Base-by-base conservation (phyloP, 2,329 filamentous ascomycete genomes). In the Penicillium brasilianum region DNA sequence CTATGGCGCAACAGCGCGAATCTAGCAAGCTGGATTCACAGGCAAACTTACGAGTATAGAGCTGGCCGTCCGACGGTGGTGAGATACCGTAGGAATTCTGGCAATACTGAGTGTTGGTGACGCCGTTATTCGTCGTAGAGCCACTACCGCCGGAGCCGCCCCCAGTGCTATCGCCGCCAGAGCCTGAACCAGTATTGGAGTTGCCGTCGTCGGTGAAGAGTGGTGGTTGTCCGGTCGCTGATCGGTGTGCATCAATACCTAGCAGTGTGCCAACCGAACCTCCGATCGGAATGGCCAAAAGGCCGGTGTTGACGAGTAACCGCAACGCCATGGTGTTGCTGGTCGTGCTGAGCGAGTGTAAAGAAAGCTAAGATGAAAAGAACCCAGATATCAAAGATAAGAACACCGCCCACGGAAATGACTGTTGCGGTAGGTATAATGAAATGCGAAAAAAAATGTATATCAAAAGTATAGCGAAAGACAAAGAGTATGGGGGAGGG, bases 281-380 rank as follows among this genome's bases (percentile, higher is more conserved):
- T 59, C 78, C 83, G 59, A 85, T 78, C 41, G 81, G 84, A 61
- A 85, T 72, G 64, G 79, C 79, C 62, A 85, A 66, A 53, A 86
- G 77, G 67, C 76, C 76, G 56, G 81, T 77, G 73, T 83, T 85
- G 72, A 85, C 77, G 60, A 85, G 69, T 71, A 82, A 80, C 64
- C 78, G 73, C 54, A 77, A 55, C 34, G 69, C 73, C 70, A 70
- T 53, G 5, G 11, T 74, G 64, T 18, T 55, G 36, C 34, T 4
- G 16, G 44, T 25, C 9, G 32, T 14, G 18, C 25, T 18, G 37
- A 54, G 20, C 34, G 36, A 54, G 18, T 41, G 51, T 41, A 30
- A 39, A 34, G 44, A 43, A 16, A 30, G n/a, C 25, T n/a, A 28
- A 28, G 25, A 28, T 28, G n/a, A 28, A 28, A 28, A 28, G 25